These are phyloP conservation scores for Lepidium campestre DNA, from an alignment of 441 rosid genomes.

Conservation along the genomic window DNA sequence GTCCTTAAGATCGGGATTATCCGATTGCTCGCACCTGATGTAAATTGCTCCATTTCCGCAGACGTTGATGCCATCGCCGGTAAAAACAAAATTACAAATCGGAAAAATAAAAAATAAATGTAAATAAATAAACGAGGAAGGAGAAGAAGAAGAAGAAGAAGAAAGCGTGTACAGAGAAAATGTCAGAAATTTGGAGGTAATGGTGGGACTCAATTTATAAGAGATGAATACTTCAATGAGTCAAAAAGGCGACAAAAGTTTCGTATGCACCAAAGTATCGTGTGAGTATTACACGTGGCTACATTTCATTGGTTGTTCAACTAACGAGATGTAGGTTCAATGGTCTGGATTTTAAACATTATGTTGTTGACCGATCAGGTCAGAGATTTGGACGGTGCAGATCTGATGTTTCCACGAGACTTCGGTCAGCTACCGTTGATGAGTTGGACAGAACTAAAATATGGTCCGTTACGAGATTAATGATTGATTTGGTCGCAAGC, in stretches of 20 bases:
- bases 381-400: slow-evolving; percentile 21
- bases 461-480: slow-evolving; percentile 2
- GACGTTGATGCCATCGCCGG: slow-evolving; percentile 39
- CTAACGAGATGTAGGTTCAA: slow-evolving; percentile 1
- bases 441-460: neutral
- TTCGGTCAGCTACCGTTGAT: slow-evolving; percentile 27
- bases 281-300: slow-evolving; percentile 1
- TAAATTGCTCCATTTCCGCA: slow-evolving; percentile 73
- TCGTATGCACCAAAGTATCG: neutral
- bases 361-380: neutral
- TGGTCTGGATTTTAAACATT: neutral
- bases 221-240: slow-evolving; percentile 17
- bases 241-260: neutral
- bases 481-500: neutral
- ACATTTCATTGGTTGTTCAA: neutral
- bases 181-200: slow-evolving; percentile 14
- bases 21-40: slow-evolving; percentile 95
- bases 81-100: neutral
- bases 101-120: neutral
- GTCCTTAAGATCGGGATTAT: slow-evolving; percentile 65
- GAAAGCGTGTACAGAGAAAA: slow-evolving; percentile 13
- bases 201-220: slow-evolving; percentile 30
- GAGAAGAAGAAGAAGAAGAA: neutral
- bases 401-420: neutral
- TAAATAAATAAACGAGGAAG: too few species aligned